Base-by-base conservation (phyloP, 768 basidiomycete species). In the Tephrocybe rancida region DNA sequence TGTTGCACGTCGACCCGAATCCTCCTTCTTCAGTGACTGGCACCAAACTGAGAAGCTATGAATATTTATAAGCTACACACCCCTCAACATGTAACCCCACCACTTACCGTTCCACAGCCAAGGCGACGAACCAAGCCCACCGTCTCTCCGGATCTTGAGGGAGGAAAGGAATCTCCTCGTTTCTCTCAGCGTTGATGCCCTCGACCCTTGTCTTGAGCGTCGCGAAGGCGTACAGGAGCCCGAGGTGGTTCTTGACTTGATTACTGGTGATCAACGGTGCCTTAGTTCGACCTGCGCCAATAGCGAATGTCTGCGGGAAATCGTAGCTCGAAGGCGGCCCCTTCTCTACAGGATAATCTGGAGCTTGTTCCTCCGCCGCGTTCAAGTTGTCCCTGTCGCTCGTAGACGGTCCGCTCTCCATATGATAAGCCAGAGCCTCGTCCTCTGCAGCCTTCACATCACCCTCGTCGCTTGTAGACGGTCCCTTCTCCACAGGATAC, bases 61-160 rank as follows among this genome's bases (percentile, higher is more conserved):
- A n/a, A 34, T 16, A 26, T 8, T 21, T 13, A 3, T 49, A 32
- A 16, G 55, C 19, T 25, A 26, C 25, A 30, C 65, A 48, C 1
- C 47, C 39, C n/a, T 43, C 56, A 38, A 62, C 64, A 68, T 67
- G 72, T 1, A 50, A 44, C 45, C 68, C 46, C 11, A 44, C 14
- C 34, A 52, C 62, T 16, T 29, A 73, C 72, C 71, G 58, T 54
- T 75, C 72, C 5, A 71, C 73, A n/a, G 72, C 68, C 46, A 71
- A 51, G 2, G 63, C 66, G 2, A 75, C 71, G 56, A 75, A 72
- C 69, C 70, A 71, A 32, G 60, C 57, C 73, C 72, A 73, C 37
- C 63, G 60, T 46, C 56, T 58, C 24, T 71, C 70, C 24, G 54
- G 61, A 35, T 68, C 62, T 2, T 50, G 35, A 0, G 62, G 57